Evolutionary conservation across 805 yeast genomes (phyloP).

Genomic region (Candida argentea): DNA sequence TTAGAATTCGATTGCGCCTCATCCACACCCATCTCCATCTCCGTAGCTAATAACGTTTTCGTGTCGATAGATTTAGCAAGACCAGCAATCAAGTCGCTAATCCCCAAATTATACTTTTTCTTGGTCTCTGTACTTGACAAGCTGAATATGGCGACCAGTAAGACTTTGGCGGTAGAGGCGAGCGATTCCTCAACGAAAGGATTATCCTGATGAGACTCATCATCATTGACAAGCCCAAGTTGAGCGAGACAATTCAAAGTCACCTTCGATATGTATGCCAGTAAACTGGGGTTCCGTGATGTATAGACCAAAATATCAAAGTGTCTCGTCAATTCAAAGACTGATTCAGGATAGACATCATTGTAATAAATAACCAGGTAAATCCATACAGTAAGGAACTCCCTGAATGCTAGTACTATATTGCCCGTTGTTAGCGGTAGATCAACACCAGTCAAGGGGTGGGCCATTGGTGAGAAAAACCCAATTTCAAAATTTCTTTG

Average conservation of each 20-base stretch:
- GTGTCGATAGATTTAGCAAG: constrained; percentile 8
- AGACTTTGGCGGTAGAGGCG: no score
- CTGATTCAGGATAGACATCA: constrained; percentile 40
- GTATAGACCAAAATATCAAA: constrained; percentile 34
- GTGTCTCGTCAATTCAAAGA: constrained; percentile 34
- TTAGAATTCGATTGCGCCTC: no score
- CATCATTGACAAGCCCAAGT: constrained; percentile 6
- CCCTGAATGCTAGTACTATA: constrained; percentile 29
- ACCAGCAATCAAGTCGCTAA: constrained; percentile 18
- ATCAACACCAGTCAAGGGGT: no score
- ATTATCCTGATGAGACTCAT: background rate
- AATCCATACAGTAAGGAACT: constrained; percentile 39
- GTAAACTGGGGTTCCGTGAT: constrained; percentile 38
- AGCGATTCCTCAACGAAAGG: background rate
- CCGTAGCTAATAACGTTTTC: no score
- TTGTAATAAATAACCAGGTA: constrained; percentile 48
- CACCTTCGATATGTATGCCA: constrained; percentile 31
- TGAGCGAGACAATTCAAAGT: constrained; percentile 17
- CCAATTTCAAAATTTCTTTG: constrained; percentile 1
- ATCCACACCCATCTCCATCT: no score
- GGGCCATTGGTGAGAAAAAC: background rate
- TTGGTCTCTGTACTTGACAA: no score
- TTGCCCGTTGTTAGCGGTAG: constrained; percentile 15
- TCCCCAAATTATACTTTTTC: constrained; percentile 30
- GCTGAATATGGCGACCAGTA: no score